A percentile compares a stretch with the other conserved stretches of the same genome.
These are phyloP conservation scores for Porogramme epimiltina DNA, from an alignment of 1,284 basidiomycete species.

Conservation along the genomic window DNA sequence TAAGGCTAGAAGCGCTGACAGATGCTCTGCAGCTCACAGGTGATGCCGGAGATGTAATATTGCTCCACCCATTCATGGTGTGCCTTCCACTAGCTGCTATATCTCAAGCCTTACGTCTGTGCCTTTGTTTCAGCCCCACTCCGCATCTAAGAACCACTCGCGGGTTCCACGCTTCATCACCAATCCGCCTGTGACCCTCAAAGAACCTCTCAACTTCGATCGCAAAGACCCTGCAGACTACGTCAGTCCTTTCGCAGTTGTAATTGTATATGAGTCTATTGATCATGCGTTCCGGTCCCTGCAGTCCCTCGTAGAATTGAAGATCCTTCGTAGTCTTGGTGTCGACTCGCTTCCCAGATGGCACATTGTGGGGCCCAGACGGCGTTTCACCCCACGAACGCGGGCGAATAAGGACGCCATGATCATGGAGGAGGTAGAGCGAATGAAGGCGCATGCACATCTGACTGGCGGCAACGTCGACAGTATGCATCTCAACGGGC, in stretches of 20 bases:
- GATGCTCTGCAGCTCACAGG: conserved; percentile 31
- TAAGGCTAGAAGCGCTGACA: neutral
- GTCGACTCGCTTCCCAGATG: conserved; percentile 29
- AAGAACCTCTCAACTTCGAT: conserved; percentile 38
- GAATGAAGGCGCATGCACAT: conserved; percentile 31
- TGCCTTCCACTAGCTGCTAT: neutral
- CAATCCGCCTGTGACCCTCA: conserved; percentile 40
- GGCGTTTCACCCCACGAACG: conserved; percentile 30
- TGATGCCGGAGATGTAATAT: conserved; percentile 39
- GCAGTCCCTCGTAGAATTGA: conserved; percentile 31
- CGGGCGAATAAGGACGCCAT: conserved; percentile 33
- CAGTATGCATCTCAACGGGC: conserved; percentile 36
- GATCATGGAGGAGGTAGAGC: conserved; percentile 32
- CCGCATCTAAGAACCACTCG: conserved; percentile 38
- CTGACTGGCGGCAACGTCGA: conserved; percentile 30
- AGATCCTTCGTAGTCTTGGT: conserved; percentile 35
- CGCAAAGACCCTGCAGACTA: conserved; percentile 35
- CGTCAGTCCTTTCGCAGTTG: conserved; percentile 5
- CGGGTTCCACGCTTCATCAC: conserved; percentile 40
- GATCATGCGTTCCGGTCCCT: neutral
- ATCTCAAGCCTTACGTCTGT: neutral
- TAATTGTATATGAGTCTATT: neutral
- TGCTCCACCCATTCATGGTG: conserved; percentile 41
- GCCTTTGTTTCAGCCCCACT: conserved; percentile 28
- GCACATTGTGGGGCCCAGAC: conserved; percentile 30